Evolutionary conservation across 2,329 filamentous ascomycete species (phyloP).

Genomic region (Metarhizium humberi): DNA sequence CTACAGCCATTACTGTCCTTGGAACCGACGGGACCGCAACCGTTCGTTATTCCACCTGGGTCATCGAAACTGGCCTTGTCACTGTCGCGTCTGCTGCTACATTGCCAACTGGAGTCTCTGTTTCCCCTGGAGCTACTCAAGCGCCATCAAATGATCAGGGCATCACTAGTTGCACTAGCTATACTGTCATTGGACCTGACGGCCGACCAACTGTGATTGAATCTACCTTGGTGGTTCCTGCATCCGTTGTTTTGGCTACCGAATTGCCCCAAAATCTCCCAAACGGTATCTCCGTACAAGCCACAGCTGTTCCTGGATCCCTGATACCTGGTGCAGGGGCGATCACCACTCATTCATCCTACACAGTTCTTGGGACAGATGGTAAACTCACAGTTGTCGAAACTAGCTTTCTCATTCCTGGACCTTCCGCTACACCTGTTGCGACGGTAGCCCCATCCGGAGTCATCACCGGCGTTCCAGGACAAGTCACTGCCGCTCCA

Average conservation of each 20-base stretch:
- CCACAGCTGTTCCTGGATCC: constrained; percentile 1
- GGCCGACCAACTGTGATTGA: constrained; percentile 24
- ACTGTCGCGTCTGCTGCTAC: constrained; percentile 3
- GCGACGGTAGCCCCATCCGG: constrained; percentile 7
- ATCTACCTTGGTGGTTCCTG: constrained; percentile 22
- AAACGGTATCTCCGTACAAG: constrained; percentile 6
- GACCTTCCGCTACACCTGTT: constrained; percentile 8
- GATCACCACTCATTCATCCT: constrained; percentile 18
- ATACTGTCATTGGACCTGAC: constrained; percentile 22
- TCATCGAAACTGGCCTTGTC: constrained; percentile 1
- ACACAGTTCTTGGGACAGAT: constrained; percentile 17
- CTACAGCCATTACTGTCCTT: constrained; percentile 5
- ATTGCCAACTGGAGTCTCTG: not conserved
- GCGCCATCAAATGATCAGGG: constrained; percentile 4
- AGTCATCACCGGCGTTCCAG: constrained; percentile 15
- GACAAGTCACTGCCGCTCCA: constrained; percentile 10
- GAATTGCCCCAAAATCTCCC: constrained; percentile 7
- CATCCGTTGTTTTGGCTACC: constrained; percentile 6
- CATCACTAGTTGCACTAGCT: constrained; percentile 10
- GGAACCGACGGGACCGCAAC: constrained; percentile 7
- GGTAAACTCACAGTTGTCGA: constrained; percentile 20
- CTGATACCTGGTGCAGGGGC: constrained; percentile 9
- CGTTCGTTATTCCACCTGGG: constrained; percentile 7
- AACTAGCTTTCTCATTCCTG: constrained; percentile 15
- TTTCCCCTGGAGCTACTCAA: not conserved